Evolutionary conservation across 139 green algal species (phyloP).

Genomic region (Chlamydomonas schloesseri): DNA sequence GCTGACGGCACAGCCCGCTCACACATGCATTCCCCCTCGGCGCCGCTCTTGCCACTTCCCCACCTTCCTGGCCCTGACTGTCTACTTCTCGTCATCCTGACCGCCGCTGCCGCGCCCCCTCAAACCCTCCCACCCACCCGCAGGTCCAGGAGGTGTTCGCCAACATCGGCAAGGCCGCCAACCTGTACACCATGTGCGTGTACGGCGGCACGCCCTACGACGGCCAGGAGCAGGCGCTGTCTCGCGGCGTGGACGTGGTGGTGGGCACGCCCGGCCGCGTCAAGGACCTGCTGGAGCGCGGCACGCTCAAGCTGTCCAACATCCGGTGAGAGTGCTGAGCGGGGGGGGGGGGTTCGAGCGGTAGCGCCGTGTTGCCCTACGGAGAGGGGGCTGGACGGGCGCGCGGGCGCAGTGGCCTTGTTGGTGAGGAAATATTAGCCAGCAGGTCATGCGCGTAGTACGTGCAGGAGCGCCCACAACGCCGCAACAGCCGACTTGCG

Average conservation of each 20-base stretch:
- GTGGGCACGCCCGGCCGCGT: conserved; percentile 95
- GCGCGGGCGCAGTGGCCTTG: too few species aligned
- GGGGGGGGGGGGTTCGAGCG: not conserved
- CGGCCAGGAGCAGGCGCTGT: conserved; percentile 84
- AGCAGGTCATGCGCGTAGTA: too few species aligned
- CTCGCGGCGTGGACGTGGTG: conserved; percentile 94
- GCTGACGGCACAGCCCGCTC: too few species aligned
- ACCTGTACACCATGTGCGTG: conserved; percentile 86
- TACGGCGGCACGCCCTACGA: conserved; percentile 94
- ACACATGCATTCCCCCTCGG: too few species aligned
- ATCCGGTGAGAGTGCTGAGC: conserved; percentile 67
- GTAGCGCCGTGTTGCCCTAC: too few species aligned
- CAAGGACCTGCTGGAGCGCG: conserved; percentile 95
- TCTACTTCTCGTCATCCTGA: not conserved
- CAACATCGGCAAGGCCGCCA: conserved; percentile 79
- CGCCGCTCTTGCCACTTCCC: too few species aligned
- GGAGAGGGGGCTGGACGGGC: too few species aligned
- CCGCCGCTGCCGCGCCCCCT: not conserved
- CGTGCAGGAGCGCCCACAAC: too few species aligned
- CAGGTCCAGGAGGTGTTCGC: conserved; percentile 95
- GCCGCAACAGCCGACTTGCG: too few species aligned
- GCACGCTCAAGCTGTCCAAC: conserved; percentile 84
- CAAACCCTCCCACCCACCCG: not conserved
- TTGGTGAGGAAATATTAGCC: too few species aligned
- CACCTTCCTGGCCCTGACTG: too few species aligned